Base-by-base conservation (phyloP, 1,284 basidiomycete species). In the Sanghuangporus weigelae region DNA sequence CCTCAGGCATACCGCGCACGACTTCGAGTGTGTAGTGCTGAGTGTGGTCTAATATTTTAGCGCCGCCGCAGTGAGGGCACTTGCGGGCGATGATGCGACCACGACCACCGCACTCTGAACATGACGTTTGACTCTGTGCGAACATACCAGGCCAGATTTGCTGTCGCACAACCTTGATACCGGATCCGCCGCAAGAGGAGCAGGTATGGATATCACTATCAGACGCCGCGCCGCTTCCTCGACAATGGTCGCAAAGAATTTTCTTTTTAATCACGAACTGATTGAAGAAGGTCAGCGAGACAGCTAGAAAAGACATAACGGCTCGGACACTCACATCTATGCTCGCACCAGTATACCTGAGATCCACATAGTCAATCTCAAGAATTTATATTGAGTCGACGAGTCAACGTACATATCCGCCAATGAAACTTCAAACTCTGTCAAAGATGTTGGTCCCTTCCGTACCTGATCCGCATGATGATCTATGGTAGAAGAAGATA, bases 61-160 rank as follows among this genome's bases (percentile, higher is more conserved):
- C 76, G 1, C 93, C 93, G n/a, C 78, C 72, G 72, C 95, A 98
- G 69, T 90, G 87, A 1, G 91, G 84, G 70, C 96, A 98, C 62
- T 80, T 78, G 67, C 84, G 84, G 66, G 82, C 84, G 71, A 97
- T 92, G 55, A 87, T 78, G 67, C 84, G 87, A 10, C 95, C 94
- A 62, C 89, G 86, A 5, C 96, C 95, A 56, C 82, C 81, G 71
- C 95, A 98, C 51, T 91, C 86, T 66, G 84, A 84, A 73, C 92
- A 73, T 39, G 86, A 84, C 64, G 83, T 75, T 77, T 95, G 89
- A 65, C 88, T 84, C 77, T 95, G 88, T 0, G 89, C 91, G 70
- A 90, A 92, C 94, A 96, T 96, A 23, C 94, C 94, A 1, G 95
- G 94, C 80, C 96, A 95, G 68, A 98, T 92, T 79, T 95, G 95